Base-by-base conservation (phyloP, 176 grass and related monocot species). In the Cymbopogon citratus region DNA sequence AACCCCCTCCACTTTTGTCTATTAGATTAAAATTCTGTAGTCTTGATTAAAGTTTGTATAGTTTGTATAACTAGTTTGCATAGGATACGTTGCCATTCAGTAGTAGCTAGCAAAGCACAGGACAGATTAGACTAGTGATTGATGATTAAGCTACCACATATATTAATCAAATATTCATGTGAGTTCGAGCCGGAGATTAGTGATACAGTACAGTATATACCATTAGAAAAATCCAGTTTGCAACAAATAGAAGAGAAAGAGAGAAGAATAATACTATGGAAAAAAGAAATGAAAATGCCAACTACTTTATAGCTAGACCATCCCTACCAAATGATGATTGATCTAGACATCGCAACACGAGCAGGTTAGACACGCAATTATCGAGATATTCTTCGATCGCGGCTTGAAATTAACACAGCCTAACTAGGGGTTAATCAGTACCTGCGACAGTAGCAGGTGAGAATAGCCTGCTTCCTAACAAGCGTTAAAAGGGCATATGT, bases 301-400 rank as follows among this genome's bases (percentile, higher is more conserved):
- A 73, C 85, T 23, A 91, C 65, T 80, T 70, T 57, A 36, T 77
- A 79, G 83, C 87, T 85, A 85, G 35, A 73, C 65, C 73, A 71
- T 84, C 81, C 77, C 80, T 87, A 71, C 52, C 66, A 7, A 33
- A 87, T 67, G 71, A 69, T 86, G 79, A 83, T 90, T 90, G 88
- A 86, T 83, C 73, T 69, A 67, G 88, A 90, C 88, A n/a, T 90
- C 79, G 39, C 88, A 86, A 86, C 88, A 68, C 79, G 23, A 62
- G 59, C 63, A 86, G 80, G 35, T 80, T 33, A 25, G n/a, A 35
- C 18, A 56, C n/a, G n/a, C 49, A 31, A 76, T 81, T 57, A 15
- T 85, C 82, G 7, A 56, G 12, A 63, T 61, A 85, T 56, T 71
- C 43, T 76, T 13, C 5, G 41, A 62, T 63, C 31, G 13, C 12